phyloP scores from a whole-genome alignment of 2,329 filamentous ascomycete genomes.

The Aaosphaeria arxii region DNA sequence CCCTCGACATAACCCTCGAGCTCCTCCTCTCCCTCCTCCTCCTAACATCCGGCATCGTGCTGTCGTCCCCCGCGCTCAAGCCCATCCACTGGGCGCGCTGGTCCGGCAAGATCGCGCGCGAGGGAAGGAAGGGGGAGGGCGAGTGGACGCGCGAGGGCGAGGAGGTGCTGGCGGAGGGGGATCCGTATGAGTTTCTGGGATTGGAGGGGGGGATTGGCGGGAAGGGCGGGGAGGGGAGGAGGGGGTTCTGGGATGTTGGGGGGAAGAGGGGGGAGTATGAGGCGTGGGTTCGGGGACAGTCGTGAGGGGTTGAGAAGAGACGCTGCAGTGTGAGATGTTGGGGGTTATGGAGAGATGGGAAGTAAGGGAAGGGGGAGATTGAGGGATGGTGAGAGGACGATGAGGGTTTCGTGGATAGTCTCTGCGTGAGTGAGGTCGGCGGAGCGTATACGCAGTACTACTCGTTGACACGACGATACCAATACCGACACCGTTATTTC shows the following conservation, averaged over 20 bases:
- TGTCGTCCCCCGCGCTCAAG: constrained; percentile 72
- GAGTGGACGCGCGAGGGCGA: constrained; percentile 62
- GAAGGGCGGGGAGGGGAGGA: constrained; percentile 61
- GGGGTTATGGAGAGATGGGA: constrained; percentile 1
- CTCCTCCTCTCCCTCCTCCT: constrained; percentile 75
- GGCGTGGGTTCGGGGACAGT: constrained; percentile 56
- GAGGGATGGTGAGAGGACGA: no score
- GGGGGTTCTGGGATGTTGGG: constrained; percentile 85
- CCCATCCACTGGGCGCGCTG: constrained; percentile 82
- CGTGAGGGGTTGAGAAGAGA: no score
- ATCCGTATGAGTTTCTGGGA: constrained; percentile 69
- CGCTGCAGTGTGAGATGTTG: no score
- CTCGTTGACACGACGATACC: no score
- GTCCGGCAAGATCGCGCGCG: constrained; percentile 79
- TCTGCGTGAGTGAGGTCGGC: no score
- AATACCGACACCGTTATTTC: no score
- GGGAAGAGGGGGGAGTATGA: constrained; percentile 82
- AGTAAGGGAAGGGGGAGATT: no score
- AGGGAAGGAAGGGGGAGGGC: constrained; percentile 62
- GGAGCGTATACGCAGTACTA: no score
- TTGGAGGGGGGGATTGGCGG: constrained; percentile 55
- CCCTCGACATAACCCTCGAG: constrained; percentile 84
- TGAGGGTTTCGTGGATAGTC: no score
- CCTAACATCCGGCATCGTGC: constrained; percentile 80
- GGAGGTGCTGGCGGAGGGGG: constrained; percentile 63